Evolutionary conservation across 805 yeast species (phyloP).

Genomic region (Candida pini): DNA sequence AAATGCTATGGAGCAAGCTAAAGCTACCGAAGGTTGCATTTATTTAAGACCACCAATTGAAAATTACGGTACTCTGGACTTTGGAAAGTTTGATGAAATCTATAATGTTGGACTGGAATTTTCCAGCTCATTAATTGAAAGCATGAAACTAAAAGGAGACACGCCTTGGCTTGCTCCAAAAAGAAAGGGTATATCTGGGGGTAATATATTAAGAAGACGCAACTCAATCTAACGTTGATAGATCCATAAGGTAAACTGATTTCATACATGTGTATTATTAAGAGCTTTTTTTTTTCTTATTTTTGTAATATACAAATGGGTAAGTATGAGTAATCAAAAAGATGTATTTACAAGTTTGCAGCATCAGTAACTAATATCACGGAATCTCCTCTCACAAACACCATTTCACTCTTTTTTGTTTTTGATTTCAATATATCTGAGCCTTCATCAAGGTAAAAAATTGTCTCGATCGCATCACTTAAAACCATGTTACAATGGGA

Average conservation of each 20-base stretch:
- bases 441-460: slow-evolving; percentile 52
- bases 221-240: slow-evolving; percentile 47
- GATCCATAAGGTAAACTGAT: background rate
- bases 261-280: slow-evolving; percentile 2
- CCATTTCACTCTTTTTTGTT: slow-evolving; percentile 71
- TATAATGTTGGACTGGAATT: slow-evolving; percentile 73
- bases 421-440: slow-evolving; percentile 37
- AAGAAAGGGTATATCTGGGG: slow-evolving; percentile 25
- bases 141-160: slow-evolving; percentile 45
- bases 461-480: slow-evolving; percentile 86
- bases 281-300: background rate
- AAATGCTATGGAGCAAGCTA: slow-evolving; percentile 85
- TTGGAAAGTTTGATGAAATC: slow-evolving; percentile 87
- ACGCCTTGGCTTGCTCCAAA: slow-evolving; percentile 61
- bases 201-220: slow-evolving; percentile 41
- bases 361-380: slow-evolving; percentile 67
- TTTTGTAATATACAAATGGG: background rate
- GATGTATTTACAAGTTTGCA: slow-evolving; percentile 11
- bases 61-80: slow-evolving; percentile 84
- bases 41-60: slow-evolving; percentile 95
- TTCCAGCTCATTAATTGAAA: slow-evolving; percentile 53
- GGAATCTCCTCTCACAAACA: slow-evolving; percentile 96
- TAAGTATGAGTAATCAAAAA: background rate
- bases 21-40: slow-evolving; percentile 74
- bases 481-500: slow-evolving; percentile 95